These are phyloP conservation scores for Daldinia caldariorum DNA, from an alignment of 495 filamentous ascomycete genomes.

Conservation along the genomic window DNA sequence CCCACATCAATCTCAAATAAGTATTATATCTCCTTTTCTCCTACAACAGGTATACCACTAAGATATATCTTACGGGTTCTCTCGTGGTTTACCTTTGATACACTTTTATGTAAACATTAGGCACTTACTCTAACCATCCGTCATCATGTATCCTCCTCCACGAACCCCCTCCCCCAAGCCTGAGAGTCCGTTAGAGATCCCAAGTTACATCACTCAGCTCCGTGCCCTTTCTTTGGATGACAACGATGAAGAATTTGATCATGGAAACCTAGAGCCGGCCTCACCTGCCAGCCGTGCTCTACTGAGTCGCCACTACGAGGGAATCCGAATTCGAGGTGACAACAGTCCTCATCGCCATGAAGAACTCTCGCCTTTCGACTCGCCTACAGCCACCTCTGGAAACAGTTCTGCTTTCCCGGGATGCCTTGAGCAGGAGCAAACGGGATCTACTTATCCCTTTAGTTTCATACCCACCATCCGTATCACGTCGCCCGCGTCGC, in stretches of 20 bases:
- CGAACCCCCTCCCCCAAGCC: not conserved
- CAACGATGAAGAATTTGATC: not conserved
- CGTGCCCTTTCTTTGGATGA: not conserved
- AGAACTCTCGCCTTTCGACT: conserved; percentile 4
- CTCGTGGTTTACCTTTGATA: not conserved
- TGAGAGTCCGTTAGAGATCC: not conserved
- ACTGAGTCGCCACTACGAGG: not conserved
- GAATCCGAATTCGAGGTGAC: too few relatives aligned
- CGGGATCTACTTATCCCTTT: not conserved
- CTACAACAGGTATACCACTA: not conserved
- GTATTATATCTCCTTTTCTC: not conserved
- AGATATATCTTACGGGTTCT: not conserved
- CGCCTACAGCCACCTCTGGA: not conserved
- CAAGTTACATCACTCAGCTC: too few relatives aligned
- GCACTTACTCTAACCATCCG: not conserved
- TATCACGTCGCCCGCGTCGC: not conserved
- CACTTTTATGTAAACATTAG: not conserved
- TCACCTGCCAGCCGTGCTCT: not conserved
- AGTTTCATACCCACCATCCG: not conserved
- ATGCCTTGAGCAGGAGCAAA: not conserved
- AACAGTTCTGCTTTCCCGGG: not conserved
- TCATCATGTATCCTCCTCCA: not conserved
- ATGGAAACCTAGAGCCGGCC: not conserved
- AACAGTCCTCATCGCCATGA: not conserved
- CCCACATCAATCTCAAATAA: not conserved